phyloP scores from a whole-genome alignment of 1,139 yeast species.

The Scheffersomyces stambukii region DNA sequence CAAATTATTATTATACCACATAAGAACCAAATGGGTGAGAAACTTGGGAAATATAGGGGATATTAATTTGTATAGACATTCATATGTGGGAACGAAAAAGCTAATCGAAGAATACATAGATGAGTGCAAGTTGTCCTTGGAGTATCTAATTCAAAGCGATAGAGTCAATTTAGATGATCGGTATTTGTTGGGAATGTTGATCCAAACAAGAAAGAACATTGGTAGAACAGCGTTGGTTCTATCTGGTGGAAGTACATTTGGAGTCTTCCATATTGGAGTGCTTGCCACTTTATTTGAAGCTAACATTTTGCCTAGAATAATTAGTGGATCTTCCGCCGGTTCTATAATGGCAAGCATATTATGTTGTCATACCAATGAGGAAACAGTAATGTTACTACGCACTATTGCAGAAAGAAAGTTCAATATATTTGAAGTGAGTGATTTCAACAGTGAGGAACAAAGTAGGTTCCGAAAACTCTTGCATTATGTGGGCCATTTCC shows the following conservation, averaged over 20 bases:
- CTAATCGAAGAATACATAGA: constrained; percentile 77
- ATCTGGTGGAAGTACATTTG: constrained; percentile 95
- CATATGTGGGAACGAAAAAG: constrained; percentile 80
- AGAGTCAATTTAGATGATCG: constrained; percentile 59
- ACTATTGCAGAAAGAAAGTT: constrained; percentile 57
- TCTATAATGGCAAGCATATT: constrained; percentile 88
- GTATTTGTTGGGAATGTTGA: constrained; percentile 69
- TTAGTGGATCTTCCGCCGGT: constrained; percentile 97
- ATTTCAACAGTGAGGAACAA: constrained; percentile 25
- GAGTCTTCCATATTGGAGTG: constrained; percentile 90
- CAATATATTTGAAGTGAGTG: constrained; percentile 56
- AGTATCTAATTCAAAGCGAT: constrained; percentile 38
- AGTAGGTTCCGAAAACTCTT: constrained; percentile 38
- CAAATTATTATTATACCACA: constrained; percentile 59
- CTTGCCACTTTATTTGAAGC: constrained; percentile 71
- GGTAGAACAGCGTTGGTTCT: constrained; percentile 91
- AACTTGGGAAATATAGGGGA: constrained; percentile 89
- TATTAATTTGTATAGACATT: constrained; percentile 67
- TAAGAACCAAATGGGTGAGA: constrained; percentile 82
- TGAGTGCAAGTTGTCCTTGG: constrained; percentile 69
- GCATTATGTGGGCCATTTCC: constrained; percentile 44
- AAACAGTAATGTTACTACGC: constrained; percentile 53
- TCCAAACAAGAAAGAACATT: constrained; percentile 84
- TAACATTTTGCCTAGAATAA: constrained; percentile 75
- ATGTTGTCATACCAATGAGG: constrained; percentile 77